Conservation (phyloP, 352 stramenopile genomes). For the Thalassiosira livingstoniorum region DNA sequence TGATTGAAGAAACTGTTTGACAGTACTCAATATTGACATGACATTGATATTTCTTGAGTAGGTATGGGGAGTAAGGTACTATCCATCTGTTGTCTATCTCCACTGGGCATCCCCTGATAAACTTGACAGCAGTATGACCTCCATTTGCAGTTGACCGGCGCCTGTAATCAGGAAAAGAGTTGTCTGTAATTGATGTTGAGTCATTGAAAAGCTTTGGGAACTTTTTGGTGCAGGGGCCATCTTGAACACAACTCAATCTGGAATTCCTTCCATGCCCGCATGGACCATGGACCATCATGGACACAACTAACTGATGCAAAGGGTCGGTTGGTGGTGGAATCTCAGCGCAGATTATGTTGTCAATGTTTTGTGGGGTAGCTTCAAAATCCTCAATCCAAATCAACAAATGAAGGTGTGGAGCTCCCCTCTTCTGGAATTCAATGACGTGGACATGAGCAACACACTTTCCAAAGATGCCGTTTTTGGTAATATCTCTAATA, state of each 20-base stretch:
- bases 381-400: slow-evolving; percentile 65
- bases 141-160: slow-evolving; percentile 10
- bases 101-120: background rate
- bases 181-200: slow-evolving; percentile 12
- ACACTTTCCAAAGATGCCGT: slow-evolving; percentile 58
- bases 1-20: slow-evolving; percentile 58
- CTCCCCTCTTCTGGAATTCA: slow-evolving; percentile 79
- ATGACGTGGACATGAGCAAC: slow-evolving; percentile 66
- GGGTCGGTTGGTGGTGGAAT: slow-evolving; percentile 8
- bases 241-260: background rate
- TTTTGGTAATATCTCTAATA: slow-evolving; percentile 62
- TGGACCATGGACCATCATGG: slow-evolving; percentile 7
- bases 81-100: slow-evolving; percentile 51
- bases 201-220: slow-evolving; percentile 7
- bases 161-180: slow-evolving; percentile 22
- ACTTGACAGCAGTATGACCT: slow-evolving; percentile 26
- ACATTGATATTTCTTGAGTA: slow-evolving; percentile 76
- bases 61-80: slow-evolving; percentile 82
- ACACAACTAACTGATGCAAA: background rate
- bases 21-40: slow-evolving; percentile 85
- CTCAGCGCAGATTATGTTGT: slow-evolving; percentile 36
- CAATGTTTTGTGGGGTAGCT: slow-evolving; percentile 26
- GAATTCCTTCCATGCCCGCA: background rate
- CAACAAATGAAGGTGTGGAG: slow-evolving; percentile 77
- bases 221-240: slow-evolving; percentile 16